Evolutionary conservation across 2,329 filamentous ascomycete species (phyloP).

Genomic region (Aspergillus novoparasiticus): DNA sequence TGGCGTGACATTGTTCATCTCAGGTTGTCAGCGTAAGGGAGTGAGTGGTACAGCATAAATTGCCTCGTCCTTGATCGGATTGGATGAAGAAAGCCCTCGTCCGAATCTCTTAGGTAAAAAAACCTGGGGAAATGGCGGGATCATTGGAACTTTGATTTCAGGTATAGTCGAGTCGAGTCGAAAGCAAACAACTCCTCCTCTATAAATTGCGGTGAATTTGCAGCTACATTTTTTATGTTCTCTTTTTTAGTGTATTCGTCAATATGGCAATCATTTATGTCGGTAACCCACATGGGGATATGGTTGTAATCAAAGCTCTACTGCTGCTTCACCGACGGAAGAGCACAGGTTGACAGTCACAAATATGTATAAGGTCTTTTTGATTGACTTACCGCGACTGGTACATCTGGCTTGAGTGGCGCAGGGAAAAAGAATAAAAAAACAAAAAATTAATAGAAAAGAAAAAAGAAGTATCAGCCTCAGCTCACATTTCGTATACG

Average conservation of each 20-base stretch:
- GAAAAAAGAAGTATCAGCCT: too few species aligned
- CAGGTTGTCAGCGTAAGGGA: background rate
- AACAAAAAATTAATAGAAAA: too few species aligned
- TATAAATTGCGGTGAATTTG: background rate
- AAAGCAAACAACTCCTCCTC: background rate
- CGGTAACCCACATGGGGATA: background rate
- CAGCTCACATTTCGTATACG: background rate
- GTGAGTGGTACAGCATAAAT: background rate
- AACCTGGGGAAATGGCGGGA: background rate
- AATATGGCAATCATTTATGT: background rate
- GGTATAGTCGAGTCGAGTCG: background rate
- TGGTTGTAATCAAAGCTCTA: background rate
- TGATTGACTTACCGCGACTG: background rate
- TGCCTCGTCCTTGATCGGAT: background rate
- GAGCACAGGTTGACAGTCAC: too few species aligned
- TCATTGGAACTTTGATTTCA: background rate
- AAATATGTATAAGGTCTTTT: background rate
- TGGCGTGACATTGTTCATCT: background rate
- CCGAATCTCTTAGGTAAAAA: background rate
- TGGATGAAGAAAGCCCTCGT: conserved; percentile 1
- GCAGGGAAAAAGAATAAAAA: too few species aligned
- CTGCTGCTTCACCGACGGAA: background rate
- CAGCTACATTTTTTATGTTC: background rate
- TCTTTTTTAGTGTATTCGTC: background rate
- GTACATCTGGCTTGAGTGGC: too few species aligned